phyloP scores from a whole-genome alignment of 495 filamentous ascomycete genomes.

The Alectoria sarmentosa region DNA sequence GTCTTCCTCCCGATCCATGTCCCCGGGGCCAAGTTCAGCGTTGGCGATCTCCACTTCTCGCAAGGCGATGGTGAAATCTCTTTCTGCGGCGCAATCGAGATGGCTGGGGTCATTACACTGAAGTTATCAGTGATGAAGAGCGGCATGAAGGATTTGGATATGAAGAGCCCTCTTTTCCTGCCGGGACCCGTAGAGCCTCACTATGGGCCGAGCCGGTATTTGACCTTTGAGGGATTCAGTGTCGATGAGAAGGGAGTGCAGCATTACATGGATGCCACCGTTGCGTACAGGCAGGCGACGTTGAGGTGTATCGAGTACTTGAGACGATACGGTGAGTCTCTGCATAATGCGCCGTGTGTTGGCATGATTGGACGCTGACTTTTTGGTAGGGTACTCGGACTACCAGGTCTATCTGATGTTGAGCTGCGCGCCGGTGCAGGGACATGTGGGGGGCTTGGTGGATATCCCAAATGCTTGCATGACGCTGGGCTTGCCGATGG shows the following conservation, averaged over 20 bases:
- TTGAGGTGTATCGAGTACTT: constrained; percentile 83
- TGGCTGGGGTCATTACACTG: constrained; percentile 88
- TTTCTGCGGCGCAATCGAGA: constrained; percentile 96
- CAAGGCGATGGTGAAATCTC: constrained; percentile 92
- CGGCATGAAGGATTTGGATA: constrained; percentile 65
- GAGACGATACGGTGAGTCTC: constrained; percentile 56
- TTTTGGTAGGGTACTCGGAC: constrained; percentile 42
- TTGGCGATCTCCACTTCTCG: constrained; percentile 87
- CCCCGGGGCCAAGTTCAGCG: constrained; percentile 81
- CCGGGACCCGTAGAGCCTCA: constrained; percentile 90
- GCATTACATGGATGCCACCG: constrained; percentile 86
- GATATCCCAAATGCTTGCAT: constrained; percentile 79
- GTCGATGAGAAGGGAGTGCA: constrained; percentile 91
- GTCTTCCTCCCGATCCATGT: constrained; percentile 87
- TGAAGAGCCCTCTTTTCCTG: constrained; percentile 84
- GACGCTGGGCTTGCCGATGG: constrained; percentile 82
- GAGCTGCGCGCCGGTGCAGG: constrained; percentile 84
- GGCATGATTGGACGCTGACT: neutral
- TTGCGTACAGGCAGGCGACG: constrained; percentile 84
- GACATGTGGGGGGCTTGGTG: constrained; percentile 89
- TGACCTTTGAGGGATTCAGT: constrained; percentile 93
- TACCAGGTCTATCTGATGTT: constrained; percentile 90
- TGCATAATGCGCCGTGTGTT: constrained; percentile 34
- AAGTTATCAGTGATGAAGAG: constrained; percentile 86
- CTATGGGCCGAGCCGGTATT: constrained; percentile 75